These are phyloP conservation scores for Metarhizium sp. DNA, from an alignment of 2,329 filamentous ascomycete genomes.

Conservation along the genomic window DNA sequence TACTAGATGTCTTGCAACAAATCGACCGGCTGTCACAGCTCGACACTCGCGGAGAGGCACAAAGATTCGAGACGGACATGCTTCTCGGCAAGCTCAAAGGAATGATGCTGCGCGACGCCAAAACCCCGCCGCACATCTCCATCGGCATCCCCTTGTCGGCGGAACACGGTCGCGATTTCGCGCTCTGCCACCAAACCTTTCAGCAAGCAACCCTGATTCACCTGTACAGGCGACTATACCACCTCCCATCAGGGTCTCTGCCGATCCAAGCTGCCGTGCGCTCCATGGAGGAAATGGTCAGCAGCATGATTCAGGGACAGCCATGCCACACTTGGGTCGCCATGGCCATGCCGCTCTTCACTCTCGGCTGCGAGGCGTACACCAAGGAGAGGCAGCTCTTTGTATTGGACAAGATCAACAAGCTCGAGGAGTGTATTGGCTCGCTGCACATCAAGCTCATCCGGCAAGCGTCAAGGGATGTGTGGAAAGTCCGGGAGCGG, in stretches of 20 bases:
- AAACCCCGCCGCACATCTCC: slow-evolving; percentile 9
- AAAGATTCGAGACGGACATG: slow-evolving; percentile 8
- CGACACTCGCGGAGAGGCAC: neutral
- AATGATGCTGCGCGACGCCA: slow-evolving; percentile 16
- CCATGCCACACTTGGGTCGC: slow-evolving; percentile 22
- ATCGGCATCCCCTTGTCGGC: slow-evolving; percentile 13
- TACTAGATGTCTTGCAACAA: slow-evolving; percentile 14
- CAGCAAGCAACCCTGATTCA: slow-evolving; percentile 18
- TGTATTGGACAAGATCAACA: slow-evolving; percentile 16
- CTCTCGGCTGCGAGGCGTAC: slow-evolving; percentile 18
- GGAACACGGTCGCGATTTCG: slow-evolving; percentile 15
- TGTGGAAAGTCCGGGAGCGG: slow-evolving; percentile 16
- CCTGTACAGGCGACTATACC: slow-evolving; percentile 15
- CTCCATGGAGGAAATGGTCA: slow-evolving; percentile 13
- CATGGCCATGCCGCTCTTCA: slow-evolving; percentile 21
- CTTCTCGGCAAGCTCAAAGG: slow-evolving; percentile 14
- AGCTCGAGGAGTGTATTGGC: slow-evolving; percentile 15
- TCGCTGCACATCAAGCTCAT: slow-evolving; percentile 17
- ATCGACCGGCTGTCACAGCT: slow-evolving; percentile 9
- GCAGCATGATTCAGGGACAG: slow-evolving; percentile 17
- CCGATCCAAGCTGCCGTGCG: slow-evolving; percentile 12
- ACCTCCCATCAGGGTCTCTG: slow-evolving; percentile 9
- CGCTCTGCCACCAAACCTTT: slow-evolving; percentile 15
- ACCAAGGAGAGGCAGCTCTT: slow-evolving; percentile 11
- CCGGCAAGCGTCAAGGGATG: slow-evolving; percentile 15